Evolutionary conservation across 495 filamentous ascomycete genomes (phyloP).

Genomic region (Saxophila tyrrhenica): DNA sequence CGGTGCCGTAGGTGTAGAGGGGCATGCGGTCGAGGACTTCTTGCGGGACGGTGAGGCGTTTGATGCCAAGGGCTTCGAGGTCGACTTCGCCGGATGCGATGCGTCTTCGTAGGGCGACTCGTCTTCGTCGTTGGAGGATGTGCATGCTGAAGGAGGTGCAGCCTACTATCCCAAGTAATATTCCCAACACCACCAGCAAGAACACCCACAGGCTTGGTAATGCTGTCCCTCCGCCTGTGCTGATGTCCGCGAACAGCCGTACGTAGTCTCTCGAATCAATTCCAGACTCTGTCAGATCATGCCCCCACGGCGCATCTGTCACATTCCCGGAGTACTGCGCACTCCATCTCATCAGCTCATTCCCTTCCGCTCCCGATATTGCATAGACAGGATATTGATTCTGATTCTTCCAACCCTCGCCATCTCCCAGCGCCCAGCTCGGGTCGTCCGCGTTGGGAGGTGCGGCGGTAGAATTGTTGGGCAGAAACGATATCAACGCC

Average conservation of each 20-base stretch:
- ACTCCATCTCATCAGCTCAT: conserved; percentile 57
- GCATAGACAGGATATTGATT: conserved; percentile 75
- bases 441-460: conserved; percentile 50
- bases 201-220: conserved; percentile 74
- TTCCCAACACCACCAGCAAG: conserved; percentile 64
- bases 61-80: conserved; percentile 69
- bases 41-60: conserved; percentile 56
- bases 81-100: conserved; percentile 67
- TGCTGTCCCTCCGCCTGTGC: conserved; percentile 17
- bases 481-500: conserved; percentile 67
- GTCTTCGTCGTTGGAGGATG: conserved; percentile 54
- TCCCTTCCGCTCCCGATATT: conserved; percentile 54
- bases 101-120: conserved; percentile 51
- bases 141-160: conserved; percentile 62
- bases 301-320: conserved; percentile 45
- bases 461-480: conserved; percentile 40
- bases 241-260: conserved; percentile 52
- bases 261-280: conserved; percentile 36
- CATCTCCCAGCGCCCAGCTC: conserved; percentile 57
- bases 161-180: conserved; percentile 54
- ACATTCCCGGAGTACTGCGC: conserved; percentile 64
- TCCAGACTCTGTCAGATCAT: conserved; percentile 36
- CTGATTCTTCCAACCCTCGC: conserved; percentile 48
- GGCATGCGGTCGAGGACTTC: conserved; percentile 60
- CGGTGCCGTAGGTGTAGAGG: conserved; percentile 50